Base-by-base conservation (phyloP, 2,329 filamentous ascomycete species). In the Nemania serpens region DNA sequence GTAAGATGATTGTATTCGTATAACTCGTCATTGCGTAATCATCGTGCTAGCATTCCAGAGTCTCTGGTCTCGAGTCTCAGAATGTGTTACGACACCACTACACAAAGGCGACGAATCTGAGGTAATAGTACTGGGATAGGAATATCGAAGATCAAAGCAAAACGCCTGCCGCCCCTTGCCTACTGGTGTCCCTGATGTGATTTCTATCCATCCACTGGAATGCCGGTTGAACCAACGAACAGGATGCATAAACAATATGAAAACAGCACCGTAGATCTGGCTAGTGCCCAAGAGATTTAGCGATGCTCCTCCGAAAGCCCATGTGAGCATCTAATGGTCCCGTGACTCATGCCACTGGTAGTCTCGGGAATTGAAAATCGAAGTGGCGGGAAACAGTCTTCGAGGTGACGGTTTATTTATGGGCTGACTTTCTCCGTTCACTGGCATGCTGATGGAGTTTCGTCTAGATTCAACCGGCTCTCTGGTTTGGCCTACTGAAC, bases 1-100 rank as follows among this genome's bases (percentile, higher is more conserved):
- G 22, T 36, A 29, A 48, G 20, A 33, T 46, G 48, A 45, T 25
- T 25, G 36, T 55, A 10, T 43, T 55, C 57, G 53, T 51, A 29
- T 52, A 55, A 55, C 42, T 63, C 58, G 13, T 63, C 17, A 61
- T 48, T 43, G 51, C 43, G 45, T 55, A 15, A 49, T 47, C 15
- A 43, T 61, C 37, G 37, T 41, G 37, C 18, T 25, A 17, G 17
- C 46, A 34, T 52, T 47, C 20, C 6, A 17, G 22, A 29, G 18
- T 12, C 13, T 58, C 12, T 18, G 15, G 9, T 13, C 13, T 58
- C 12, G 25, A 18, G 9, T 13, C 47, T 9, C n/a, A 36, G 54
- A 37, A 48, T 41, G 33, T 22, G 42, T 2, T 6, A 17, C 17
- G 13, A 5, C 52, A 34, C 34, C 10, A 25, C 12, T 1, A 25